phyloP scores from a whole-genome alignment of 345 rosid genomes.

The Populus tremula region DNA sequence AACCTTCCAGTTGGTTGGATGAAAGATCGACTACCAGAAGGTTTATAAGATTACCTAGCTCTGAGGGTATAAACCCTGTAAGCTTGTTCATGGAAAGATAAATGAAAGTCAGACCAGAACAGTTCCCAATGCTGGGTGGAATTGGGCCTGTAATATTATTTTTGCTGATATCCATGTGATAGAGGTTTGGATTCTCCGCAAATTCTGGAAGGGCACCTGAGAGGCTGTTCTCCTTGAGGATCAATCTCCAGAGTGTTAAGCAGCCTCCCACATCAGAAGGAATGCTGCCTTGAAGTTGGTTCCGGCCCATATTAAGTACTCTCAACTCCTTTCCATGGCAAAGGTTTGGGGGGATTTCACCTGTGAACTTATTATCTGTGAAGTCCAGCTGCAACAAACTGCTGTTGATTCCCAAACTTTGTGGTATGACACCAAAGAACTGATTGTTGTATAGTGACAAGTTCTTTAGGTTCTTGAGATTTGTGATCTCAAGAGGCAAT shows the following conservation, averaged over 20 bases:
- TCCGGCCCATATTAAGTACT: slow-evolving; percentile 55
- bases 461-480: slow-evolving; percentile 51
- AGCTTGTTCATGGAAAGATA: slow-evolving; percentile 62
- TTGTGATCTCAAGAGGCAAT: slow-evolving; percentile 59
- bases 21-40: slow-evolving; percentile 55
- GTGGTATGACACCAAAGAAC: slow-evolving; percentile 63
- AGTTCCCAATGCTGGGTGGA: slow-evolving; percentile 53
- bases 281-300: slow-evolving; percentile 57
- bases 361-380: slow-evolving; percentile 52
- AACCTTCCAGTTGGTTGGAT: slow-evolving; percentile 51
- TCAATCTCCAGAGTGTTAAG: slow-evolving; percentile 55
- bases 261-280: slow-evolving; percentile 59
- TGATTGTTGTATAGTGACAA: slow-evolving; percentile 50
- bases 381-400: slow-evolving; percentile 62
- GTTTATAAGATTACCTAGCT: slow-evolving; percentile 49
- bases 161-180: slow-evolving; percentile 47
- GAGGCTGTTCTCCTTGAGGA: slow-evolving; percentile 50
- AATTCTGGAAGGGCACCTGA: slow-evolving; percentile 62
- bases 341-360: slow-evolving; percentile 65
- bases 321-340: slow-evolving; percentile 52
- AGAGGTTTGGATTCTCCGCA: slow-evolving; percentile 40
- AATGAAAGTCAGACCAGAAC: slow-evolving; percentile 43
- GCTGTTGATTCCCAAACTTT: slow-evolving; percentile 60
- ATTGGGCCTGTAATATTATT: slow-evolving; percentile 60
- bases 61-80: slow-evolving; percentile 50